These are phyloP conservation scores for Bipolaris zeicola DNA, from an alignment of 2,329 filamentous ascomycete species.

Conservation along the genomic window DNA sequence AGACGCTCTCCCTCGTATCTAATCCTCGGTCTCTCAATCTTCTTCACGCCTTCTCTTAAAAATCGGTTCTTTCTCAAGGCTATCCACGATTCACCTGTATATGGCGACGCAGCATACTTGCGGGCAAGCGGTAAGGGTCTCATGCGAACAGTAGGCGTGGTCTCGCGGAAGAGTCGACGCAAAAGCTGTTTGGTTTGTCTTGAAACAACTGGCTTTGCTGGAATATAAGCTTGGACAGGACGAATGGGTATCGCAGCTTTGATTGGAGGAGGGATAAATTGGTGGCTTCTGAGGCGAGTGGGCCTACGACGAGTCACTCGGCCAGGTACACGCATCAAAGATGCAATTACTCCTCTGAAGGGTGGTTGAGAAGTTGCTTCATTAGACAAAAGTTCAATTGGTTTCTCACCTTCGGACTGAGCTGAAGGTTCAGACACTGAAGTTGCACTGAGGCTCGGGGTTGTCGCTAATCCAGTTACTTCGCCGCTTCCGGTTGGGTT, in stretches of 20 bases:
- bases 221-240: neutral
- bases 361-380: conserved; percentile 3
- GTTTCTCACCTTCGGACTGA: conserved; percentile 4
- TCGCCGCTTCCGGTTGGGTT: neutral
- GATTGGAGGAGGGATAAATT: conserved; percentile 7
- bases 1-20: neutral
- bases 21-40: conserved; percentile 4
- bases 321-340: neutral
- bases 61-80: conserved; percentile 12
- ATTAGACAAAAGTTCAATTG: neutral
- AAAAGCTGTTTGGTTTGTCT: conserved; percentile 3
- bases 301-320: neutral
- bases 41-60: conserved; percentile 5
- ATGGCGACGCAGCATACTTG: conserved; percentile 8
- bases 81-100: neutral
- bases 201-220: conserved; percentile 5
- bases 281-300: conserved; percentile 1
- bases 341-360: conserved; percentile 3
- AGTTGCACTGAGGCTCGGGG: neutral
- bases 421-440: neutral
- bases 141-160: neutral
- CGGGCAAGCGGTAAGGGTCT: conserved; percentile 5
- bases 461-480: neutral
- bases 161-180: neutral
- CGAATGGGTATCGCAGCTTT: neutral